Base-by-base conservation (phyloP, 768 basidiomycete genomes). In the Trametes cubensis region DNA sequence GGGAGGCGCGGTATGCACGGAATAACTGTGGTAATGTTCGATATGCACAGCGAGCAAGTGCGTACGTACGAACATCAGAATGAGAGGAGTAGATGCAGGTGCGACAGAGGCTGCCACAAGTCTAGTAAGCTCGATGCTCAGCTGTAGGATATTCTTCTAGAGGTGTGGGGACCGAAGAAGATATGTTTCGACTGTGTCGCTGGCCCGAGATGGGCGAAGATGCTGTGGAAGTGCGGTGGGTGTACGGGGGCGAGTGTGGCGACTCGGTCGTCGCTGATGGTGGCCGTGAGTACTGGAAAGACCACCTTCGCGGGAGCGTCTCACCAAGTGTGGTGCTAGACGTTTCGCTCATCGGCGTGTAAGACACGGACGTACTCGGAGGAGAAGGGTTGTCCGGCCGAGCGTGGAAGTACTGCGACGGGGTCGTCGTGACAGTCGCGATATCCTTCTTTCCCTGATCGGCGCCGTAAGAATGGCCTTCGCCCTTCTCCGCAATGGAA, bases 271-370 rank as follows among this genome's bases (percentile, higher is more conserved):
- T 62, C 28, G 68, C 46, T 8, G 69, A 72, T 34, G 71, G 71
- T n/a, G 71, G 71, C 3, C 64, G 60, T 46, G 71, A 72, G 51
- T 71, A 70, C 26, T 67, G 68, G 67, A 71, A 72, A 18, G 71
- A 72, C 71, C 71, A 72, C 30, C 71, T 61, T 15, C 66, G 64
- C 25, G 71, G 71, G 6, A 72, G 67, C 30, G 58, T 46, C 55
- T 72, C 71, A 40, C 71, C 71, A 5, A 72, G 66, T 45, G 71
- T 72, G 21, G 68, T 69, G n/a, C 58, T 58, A 8, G 66, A 65
- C 14, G 61, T 60, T 17, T 64, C 62, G 39, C 65, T 69, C 42
- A 55, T 53, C 21, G 69, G 71, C 25, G 63, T 25, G 7, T 57
- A 52, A 11, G 67, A 66, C 14, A 57, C 40, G 45, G 61, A 48